phyloP scores from a whole-genome alignment of 2,329 filamentous ascomycete genomes.

The Meredithiella fracta region DNA sequence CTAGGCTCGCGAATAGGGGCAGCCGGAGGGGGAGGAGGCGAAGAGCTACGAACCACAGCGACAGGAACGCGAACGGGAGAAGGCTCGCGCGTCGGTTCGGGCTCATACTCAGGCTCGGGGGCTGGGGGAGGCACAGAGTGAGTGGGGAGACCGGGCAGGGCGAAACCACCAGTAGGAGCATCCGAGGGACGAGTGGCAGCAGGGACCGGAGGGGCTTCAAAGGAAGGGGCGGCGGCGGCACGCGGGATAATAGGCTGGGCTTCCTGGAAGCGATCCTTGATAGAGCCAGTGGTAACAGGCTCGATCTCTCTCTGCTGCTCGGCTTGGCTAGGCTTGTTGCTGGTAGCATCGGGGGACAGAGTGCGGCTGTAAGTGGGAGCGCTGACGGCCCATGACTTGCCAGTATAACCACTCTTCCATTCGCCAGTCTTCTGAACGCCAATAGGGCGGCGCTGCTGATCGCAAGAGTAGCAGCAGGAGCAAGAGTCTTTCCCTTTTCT shows the following conservation, averaged over 20 bases:
- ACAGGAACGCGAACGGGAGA: slow-evolving; percentile 78
- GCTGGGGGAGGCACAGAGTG: slow-evolving; percentile 36
- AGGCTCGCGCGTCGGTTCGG: slow-evolving; percentile 39
- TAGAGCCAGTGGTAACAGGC: slow-evolving; percentile 49
- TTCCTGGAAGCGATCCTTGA: slow-evolving; percentile 71
- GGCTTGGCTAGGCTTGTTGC: slow-evolving; percentile 22
- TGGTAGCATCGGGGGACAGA: slow-evolving; percentile 45
- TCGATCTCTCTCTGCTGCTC: slow-evolving; percentile 33
- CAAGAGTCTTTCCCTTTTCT: slow-evolving; percentile 64
- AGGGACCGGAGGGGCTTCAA: slow-evolving; percentile 25
- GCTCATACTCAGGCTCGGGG: slow-evolving; percentile 39
- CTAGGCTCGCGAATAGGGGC: slow-evolving; percentile 22
- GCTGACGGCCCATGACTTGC: slow-evolving; percentile 81
- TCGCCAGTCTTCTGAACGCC: slow-evolving; percentile 58
- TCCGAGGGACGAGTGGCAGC: slow-evolving; percentile 37
- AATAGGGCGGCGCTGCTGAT: slow-evolving; percentile 34
- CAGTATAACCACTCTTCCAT: slow-evolving; percentile 83
- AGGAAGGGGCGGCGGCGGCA: slow-evolving; percentile 23
- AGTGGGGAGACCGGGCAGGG: slow-evolving; percentile 60
- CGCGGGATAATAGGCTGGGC: slow-evolving; percentile 46
- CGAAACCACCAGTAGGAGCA: slow-evolving; percentile 51
- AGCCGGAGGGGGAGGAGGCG: slow-evolving; percentile 22
- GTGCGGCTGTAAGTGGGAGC: slow-evolving; percentile 52
- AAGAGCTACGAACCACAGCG: slow-evolving; percentile 52
- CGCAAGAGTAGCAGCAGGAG: slow-evolving; percentile 28